phyloP scores from a whole-genome alignment of 805 yeast genomes.

The Nakazawaea laoshanensis region DNA sequence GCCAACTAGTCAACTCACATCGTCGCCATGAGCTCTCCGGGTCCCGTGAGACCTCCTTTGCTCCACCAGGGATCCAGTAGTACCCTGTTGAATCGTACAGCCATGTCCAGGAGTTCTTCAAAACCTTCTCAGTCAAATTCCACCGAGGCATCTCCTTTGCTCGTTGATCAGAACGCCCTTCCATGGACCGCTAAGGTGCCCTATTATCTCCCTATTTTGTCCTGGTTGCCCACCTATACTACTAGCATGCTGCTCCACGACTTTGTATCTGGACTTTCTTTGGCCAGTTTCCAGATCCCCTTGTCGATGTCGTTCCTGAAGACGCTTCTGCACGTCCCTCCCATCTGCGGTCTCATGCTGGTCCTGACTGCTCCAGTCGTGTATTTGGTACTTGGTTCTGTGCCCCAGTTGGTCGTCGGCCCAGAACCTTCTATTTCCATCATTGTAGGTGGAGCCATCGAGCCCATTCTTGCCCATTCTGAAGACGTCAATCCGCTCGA shows the following conservation, averaged over 20 bases:
- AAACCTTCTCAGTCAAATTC: no score
- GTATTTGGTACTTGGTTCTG: conserved; percentile 73
- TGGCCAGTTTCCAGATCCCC: conserved; percentile 90
- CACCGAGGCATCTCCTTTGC: no score
- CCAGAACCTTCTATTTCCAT: conserved; percentile 87
- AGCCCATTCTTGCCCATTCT: conserved; percentile 38
- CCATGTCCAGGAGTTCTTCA: no score
- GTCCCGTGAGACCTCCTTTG: no score
- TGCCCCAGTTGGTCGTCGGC: conserved; percentile 85
- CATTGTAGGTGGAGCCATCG: conserved; percentile 73
- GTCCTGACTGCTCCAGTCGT: conserved; percentile 72
- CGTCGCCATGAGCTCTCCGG: no score
- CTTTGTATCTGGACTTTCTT: conserved; percentile 72
- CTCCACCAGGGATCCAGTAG: no score
- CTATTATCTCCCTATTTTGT: conserved; percentile 58
- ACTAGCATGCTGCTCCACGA: conserved; percentile 42
- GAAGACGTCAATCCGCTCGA: conserved; percentile 36
- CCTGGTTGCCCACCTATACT: conserved; percentile 56
- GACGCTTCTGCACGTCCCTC: conserved; percentile 76
- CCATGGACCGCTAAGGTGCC: conserved; percentile 27
- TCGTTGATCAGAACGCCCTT: not conserved
- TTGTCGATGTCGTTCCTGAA: conserved; percentile 75
- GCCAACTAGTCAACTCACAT: no score
- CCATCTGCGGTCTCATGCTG: conserved; percentile 70
- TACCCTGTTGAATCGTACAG: no score